These are phyloP conservation scores for Pythium biforme DNA, from an alignment of 352 stramenopile genomes.

Conservation along the genomic window DNA sequence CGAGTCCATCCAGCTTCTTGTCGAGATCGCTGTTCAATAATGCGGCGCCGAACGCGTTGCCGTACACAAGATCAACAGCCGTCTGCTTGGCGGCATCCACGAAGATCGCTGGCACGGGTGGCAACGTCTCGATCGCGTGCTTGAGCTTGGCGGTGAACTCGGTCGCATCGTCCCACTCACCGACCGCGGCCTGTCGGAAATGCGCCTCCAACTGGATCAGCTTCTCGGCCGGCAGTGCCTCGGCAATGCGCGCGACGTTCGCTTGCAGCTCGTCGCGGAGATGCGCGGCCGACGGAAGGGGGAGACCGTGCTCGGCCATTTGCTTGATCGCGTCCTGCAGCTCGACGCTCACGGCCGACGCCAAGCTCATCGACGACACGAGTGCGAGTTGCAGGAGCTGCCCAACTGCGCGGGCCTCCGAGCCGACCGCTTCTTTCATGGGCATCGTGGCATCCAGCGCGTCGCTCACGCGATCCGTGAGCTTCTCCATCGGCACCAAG, in stretches of 20 bases:
- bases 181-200: neutral
- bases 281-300: slow-evolving; percentile 7
- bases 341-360: slow-evolving; percentile 29
- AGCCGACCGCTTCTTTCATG: slow-evolving; percentile 1
- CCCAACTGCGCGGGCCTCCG: slow-evolving; percentile 25
- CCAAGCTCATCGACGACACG: slow-evolving; percentile 26
- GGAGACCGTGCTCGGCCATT: slow-evolving; percentile 23
- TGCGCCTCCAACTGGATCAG: slow-evolving; percentile 14
- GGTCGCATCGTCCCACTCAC: slow-evolving; percentile 13
- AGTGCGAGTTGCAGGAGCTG: slow-evolving; percentile 28
- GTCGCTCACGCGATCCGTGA: slow-evolving; percentile 7
- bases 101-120: slow-evolving; percentile 1
- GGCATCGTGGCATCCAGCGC: neutral
- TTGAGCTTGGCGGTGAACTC: slow-evolving; percentile 14
- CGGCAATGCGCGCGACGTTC: slow-evolving; percentile 12
- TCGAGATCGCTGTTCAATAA: slow-evolving; percentile 28
- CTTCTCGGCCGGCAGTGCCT: slow-evolving; percentile 21
- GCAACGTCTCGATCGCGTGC: slow-evolving; percentile 10
- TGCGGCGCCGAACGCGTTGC: slow-evolving; percentile 30
- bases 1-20: slow-evolving; percentile 25
- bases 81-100: slow-evolving; percentile 13
- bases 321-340: slow-evolving; percentile 32
- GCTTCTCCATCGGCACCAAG: slow-evolving; percentile 20
- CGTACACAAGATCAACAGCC: slow-evolving; percentile 28
- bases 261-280: slow-evolving; percentile 11